Conservation (phyloP, 352 stramenopile genomes). For the Blastocystis sp. region DNA sequence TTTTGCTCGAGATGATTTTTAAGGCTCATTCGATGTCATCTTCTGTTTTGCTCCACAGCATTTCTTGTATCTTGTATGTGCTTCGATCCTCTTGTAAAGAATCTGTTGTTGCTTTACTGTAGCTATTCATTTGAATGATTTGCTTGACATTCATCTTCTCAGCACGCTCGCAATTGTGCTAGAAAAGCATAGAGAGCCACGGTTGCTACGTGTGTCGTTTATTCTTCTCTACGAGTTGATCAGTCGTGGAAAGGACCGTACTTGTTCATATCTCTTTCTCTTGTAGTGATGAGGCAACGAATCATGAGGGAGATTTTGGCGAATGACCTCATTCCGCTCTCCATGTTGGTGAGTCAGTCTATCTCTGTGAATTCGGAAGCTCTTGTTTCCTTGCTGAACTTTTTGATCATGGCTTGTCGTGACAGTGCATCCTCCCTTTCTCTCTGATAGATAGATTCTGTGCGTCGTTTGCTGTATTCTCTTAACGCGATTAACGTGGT, state of each 20-base stretch:
- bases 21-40: background rate
- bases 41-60: background rate
- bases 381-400: slow-evolving; percentile 4
- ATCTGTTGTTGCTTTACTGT: background rate
- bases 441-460: background rate
- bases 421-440: background rate
- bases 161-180: background rate
- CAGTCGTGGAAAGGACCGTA: background rate
- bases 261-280: background rate
- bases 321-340: background rate
- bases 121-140: background rate
- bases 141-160: slow-evolving; percentile 8
- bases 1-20: slow-evolving; percentile 30
- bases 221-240: background rate
- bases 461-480: background rate
- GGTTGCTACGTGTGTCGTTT: background rate
- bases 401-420: background rate
- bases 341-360: slow-evolving; percentile 16
- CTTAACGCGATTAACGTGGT: background rate
- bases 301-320: background rate
- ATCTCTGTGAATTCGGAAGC: slow-evolving; percentile 4
- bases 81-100: background rate
- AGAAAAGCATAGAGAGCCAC: slow-evolving; percentile 5
- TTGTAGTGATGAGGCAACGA: background rate
- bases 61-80: background rate